A percentile compares a stretch with the other conserved stretches of the same genome.
Evolutionary conservation across 176 grass and related monocot genomes (phyloP).

Genomic region (Lolium perenne): DNA sequence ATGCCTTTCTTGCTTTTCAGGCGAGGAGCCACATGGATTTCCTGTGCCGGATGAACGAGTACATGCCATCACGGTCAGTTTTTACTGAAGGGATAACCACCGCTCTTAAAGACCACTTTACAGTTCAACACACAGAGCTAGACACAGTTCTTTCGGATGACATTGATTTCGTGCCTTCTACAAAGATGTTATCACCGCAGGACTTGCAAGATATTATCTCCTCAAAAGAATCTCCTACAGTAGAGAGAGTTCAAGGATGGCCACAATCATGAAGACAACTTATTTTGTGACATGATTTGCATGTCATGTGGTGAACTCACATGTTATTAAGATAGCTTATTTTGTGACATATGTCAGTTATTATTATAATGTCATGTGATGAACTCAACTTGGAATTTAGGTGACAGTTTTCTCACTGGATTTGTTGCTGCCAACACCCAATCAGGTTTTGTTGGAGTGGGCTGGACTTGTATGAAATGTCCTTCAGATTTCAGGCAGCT

Average conservation of each 20-base stretch:
- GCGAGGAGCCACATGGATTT: conserved; percentile 63
- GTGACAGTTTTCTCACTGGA: not conserved
- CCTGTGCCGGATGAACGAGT: conserved; percentile 60
- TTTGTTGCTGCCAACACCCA: not conserved
- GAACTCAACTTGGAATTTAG: not conserved
- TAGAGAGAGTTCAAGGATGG: conserved; percentile 17
- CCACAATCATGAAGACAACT: not conserved
- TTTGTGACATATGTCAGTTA: not conserved
- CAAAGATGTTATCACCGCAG: conserved; percentile 44
- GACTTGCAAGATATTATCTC: conserved; percentile 42
- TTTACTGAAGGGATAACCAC: conserved; percentile 47
- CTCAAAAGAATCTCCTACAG: conserved; percentile 8
- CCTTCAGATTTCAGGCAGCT: not conserved
- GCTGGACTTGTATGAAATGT: not conserved
- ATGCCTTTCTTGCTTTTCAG: conserved; percentile 40
- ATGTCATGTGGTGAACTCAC: not conserved
- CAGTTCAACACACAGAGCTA: conserved; percentile 36
- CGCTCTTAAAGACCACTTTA: conserved; percentile 57
- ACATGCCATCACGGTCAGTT: conserved; percentile 50
- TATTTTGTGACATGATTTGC: not conserved
- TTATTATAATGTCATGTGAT: not conserved
- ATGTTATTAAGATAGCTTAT: not conserved
- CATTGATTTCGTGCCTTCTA: conserved; percentile 38
- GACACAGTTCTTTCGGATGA: conserved; percentile 16
- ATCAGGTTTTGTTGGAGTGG: not conserved